Conservation (phyloP, 108 stramenopile genomes). For the Nannochloropsis gaditana region DNA sequence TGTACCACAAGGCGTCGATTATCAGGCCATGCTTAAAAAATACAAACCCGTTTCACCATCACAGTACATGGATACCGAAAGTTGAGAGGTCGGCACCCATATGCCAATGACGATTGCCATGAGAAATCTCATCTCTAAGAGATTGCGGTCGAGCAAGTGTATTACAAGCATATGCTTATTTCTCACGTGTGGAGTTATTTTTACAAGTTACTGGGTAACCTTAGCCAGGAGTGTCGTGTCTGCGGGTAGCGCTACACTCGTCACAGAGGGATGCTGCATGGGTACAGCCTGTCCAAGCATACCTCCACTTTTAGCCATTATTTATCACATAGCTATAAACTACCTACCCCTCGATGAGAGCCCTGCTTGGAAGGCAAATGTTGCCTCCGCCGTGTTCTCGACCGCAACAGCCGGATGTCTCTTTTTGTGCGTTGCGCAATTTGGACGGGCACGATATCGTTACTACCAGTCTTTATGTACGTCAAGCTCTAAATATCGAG, state of each 20-base stretch:
- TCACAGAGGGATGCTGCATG: background rate
- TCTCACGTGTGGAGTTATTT: background rate
- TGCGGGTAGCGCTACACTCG: background rate
- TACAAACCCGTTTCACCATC: no score
- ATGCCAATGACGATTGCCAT: no score
- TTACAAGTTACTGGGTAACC: conserved; percentile 10
- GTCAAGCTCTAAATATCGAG: background rate
- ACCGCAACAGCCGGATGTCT: background rate
- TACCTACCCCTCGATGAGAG: background rate
- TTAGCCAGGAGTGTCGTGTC: background rate
- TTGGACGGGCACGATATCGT: conserved; percentile 13
- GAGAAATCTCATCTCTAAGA: no score
- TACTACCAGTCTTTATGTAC: background rate
- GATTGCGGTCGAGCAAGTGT: no score
- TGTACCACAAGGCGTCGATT: no score
- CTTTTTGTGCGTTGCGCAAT: background rate
- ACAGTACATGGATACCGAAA: no score
- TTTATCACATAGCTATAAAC: background rate
- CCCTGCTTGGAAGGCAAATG: background rate
- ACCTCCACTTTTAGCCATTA: background rate
- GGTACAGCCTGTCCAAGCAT: background rate
- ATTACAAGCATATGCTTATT: background rate
- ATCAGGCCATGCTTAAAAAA: no score
- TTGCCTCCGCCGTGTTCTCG: background rate
- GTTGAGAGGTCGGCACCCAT: no score